These are phyloP conservation scores for Solanum aculeatissimum DNA, from an alignment of 305 asterid genomes.

Conservation along the genomic window DNA sequence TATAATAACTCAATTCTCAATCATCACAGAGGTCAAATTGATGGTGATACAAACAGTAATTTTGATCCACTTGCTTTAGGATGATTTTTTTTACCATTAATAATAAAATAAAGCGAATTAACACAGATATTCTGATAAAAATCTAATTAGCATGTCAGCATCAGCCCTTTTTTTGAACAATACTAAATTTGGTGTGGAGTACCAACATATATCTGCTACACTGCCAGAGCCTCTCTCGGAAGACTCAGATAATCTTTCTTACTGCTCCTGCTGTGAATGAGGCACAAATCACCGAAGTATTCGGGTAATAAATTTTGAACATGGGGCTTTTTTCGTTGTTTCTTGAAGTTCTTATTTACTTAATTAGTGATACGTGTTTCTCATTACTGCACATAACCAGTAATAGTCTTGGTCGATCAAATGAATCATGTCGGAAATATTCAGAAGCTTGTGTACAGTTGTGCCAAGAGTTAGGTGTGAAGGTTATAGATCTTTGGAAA, in stretches of 20 bases:
- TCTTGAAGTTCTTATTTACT: background rate
- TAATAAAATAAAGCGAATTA: background rate
- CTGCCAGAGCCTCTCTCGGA: slow-evolving; percentile 59
- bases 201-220: background rate
- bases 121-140: background rate
- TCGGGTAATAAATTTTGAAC: slow-evolving; percentile 32
- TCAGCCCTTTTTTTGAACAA: background rate
- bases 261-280: slow-evolving; percentile 69
- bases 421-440: slow-evolving; percentile 44
- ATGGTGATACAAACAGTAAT: background rate
- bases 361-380: background rate
- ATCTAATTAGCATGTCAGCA: background rate
- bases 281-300: slow-evolving; percentile 23
- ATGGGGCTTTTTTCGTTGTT: background rate
- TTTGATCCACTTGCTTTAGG: background rate
- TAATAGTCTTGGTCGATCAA: slow-evolving; percentile 25
- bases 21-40: background rate
- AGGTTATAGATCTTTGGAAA: slow-evolving; percentile 60
- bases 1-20: background rate
- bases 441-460: slow-evolving; percentile 60
- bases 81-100: background rate
- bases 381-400: background rate
- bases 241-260: slow-evolving; percentile 56
- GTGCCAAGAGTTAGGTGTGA: slow-evolving; percentile 53
- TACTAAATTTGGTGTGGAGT: background rate